Percentiles rank a stretch among this genome's conserved stretches.
Evolutionary conservation across 2,329 filamentous ascomycete species (phyloP).

Genomic region (Pseudofabraea citricarpa): DNA sequence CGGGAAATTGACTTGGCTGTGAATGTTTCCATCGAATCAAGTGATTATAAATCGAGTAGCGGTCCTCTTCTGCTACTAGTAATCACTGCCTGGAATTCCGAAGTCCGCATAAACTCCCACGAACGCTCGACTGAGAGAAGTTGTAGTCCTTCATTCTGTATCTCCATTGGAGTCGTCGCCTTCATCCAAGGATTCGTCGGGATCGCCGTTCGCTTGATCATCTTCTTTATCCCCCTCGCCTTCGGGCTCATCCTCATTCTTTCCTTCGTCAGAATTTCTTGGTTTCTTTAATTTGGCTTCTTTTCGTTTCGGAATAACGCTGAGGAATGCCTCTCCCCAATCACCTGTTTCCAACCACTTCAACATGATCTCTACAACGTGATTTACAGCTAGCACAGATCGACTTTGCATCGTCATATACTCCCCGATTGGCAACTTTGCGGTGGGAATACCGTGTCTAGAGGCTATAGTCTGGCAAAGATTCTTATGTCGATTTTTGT

Average conservation of each 20-base stretch:
- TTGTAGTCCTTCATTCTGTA: too few species aligned
- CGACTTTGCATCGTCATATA: constrained; percentile 88
- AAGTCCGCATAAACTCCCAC: too few species aligned
- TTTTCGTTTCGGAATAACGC: constrained; percentile 87
- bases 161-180: too few species aligned
- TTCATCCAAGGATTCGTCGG: too few species aligned
- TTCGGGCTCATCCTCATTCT: constrained; percentile 17
- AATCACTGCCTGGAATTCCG: too few species aligned
- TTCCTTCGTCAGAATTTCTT: constrained; percentile 78
- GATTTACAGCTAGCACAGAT: constrained; percentile 85
- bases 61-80: too few species aligned
- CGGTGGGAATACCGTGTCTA: constrained; percentile 74
- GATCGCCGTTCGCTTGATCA: too few species aligned
- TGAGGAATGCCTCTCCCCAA: constrained; percentile 86
- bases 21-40: too few species aligned
- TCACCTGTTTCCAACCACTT: constrained; percentile 86
- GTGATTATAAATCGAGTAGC: too few species aligned
- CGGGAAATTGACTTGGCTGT: too few species aligned
- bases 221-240: constrained; percentile 13
- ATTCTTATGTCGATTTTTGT: constrained; percentile 94
- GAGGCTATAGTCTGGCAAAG: constrained; percentile 82
- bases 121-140: too few species aligned
- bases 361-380: constrained; percentile 95
- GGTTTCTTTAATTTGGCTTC: constrained; percentile 64
- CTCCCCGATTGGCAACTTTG: constrained; percentile 89